Evolutionary conservation across 2,329 filamentous ascomycete species (phyloP).

Genomic region (Cladosporium sp.): DNA sequence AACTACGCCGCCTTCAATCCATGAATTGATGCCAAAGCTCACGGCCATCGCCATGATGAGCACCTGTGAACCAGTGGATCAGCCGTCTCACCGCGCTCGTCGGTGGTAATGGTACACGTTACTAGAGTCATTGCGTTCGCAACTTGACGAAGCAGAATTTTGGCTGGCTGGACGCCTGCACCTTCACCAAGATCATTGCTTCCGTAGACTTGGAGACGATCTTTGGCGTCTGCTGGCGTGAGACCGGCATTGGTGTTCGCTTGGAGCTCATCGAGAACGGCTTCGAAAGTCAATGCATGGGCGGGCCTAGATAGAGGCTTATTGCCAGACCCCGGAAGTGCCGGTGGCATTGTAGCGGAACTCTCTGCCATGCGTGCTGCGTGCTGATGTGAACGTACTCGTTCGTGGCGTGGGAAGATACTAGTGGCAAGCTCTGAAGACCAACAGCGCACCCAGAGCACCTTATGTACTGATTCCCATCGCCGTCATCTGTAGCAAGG

Average conservation of each 20-base stretch:
- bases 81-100: conserved; percentile 8
- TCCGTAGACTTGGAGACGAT: conserved; percentile 59
- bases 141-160: conserved; percentile 67
- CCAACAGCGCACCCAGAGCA: too few species aligned
- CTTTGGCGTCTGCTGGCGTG: conserved; percentile 54
- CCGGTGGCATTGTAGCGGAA: not conserved
- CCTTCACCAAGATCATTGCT: conserved; percentile 69
- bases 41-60: conserved; percentile 47
- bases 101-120: conserved; percentile 10
- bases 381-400: too few species aligned
- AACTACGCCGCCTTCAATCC: conserved; percentile 47
- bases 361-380: too few species aligned
- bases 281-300: conserved; percentile 54
- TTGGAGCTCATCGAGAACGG: conserved; percentile 53
- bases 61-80: conserved; percentile 31
- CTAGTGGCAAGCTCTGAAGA: too few species aligned
- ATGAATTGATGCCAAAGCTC: conserved; percentile 44
- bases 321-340: conserved; percentile 37
- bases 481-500: too few species aligned
- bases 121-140: conserved; percentile 71
- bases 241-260: conserved; percentile 66
- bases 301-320: conserved; percentile 58
- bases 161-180: conserved; percentile 64
- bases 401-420: too few species aligned
- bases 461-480: too few species aligned